phyloP scores from a whole-genome alignment of 805 yeast genomes.

The Nakazawaea molendinolei region DNA sequence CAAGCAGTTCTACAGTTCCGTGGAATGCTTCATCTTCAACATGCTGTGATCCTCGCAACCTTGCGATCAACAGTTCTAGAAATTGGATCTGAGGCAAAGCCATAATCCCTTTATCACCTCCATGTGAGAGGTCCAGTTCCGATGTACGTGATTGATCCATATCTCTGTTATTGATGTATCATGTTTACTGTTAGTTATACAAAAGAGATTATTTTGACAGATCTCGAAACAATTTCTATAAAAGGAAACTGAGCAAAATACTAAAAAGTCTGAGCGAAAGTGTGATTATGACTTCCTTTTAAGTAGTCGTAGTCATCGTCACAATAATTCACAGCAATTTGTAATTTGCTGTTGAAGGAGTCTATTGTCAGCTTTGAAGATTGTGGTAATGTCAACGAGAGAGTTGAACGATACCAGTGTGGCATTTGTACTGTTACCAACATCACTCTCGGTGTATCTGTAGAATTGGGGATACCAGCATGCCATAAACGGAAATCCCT shows the following conservation, averaged over 20 bases:
- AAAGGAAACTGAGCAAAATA: too few relatives aligned
- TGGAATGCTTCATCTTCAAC: background rate
- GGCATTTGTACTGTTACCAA: conserved; percentile 9
- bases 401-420: conserved; percentile 7
- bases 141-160: too few relatives aligned
- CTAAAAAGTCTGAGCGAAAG: conserved; percentile 7
- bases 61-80: conserved; percentile 20
- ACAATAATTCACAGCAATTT: conserved; percentile 7
- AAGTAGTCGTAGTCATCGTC: conserved; percentile 3
- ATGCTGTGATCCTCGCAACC: conserved; percentile 15
- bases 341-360: background rate
- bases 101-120: conserved; percentile 20
- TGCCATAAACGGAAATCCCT: conserved; percentile 10
- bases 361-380: conserved; percentile 1
- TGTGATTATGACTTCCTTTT: conserved; percentile 8
- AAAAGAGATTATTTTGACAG: too few relatives aligned
- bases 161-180: too few relatives aligned
- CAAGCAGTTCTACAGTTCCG: background rate
- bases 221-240: too few relatives aligned
- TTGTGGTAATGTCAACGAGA: conserved; percentile 2
- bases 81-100: conserved; percentile 24
- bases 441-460: conserved; percentile 6
- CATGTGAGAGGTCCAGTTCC: too few relatives aligned
- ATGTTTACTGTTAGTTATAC: too few relatives aligned
- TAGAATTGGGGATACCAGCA: conserved; percentile 9